Evolutionary conservation across 73 alveolate genomes (phyloP).

Genomic region (Diophrys appendiculata): DNA sequence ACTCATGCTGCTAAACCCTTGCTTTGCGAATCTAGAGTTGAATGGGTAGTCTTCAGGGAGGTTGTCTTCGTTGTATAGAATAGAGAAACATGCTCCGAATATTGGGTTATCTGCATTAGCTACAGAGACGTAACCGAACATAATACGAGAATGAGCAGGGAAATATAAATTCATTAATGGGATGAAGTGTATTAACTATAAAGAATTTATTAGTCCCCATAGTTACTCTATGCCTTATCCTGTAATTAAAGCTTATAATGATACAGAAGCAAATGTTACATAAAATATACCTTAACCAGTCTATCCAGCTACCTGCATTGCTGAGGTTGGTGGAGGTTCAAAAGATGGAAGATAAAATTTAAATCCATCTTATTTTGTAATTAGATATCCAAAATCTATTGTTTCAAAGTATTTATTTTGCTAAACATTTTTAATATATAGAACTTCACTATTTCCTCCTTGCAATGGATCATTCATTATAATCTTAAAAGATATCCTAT

Average conservation of each 20-base stretch:
- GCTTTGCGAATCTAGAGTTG: background rate
- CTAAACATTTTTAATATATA: too few species aligned
- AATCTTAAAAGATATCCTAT: too few species aligned
- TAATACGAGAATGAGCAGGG: conserved; percentile 2
- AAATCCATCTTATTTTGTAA: too few species aligned
- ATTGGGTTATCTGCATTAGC: conserved; percentile 1
- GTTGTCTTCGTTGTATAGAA: background rate
- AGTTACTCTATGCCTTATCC: background rate
- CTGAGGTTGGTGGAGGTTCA: too few species aligned
- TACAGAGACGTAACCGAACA: background rate
- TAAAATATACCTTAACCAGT: too few species aligned
- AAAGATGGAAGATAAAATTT: too few species aligned
- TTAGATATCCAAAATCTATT: too few species aligned
- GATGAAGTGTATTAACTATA: background rate
- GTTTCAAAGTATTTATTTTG: too few species aligned
- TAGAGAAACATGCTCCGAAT: background rate
- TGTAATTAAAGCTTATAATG: background rate
- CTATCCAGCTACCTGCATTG: too few species aligned
- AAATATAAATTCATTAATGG: conserved; percentile 15
- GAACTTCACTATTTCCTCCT: too few species aligned
- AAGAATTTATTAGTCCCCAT: conserved; percentile 6
- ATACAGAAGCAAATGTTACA: background rate
- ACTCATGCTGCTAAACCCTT: background rate
- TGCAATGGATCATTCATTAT: too few species aligned
- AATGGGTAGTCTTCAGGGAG: background rate